phyloP scores from a whole-genome alignment of 805 yeast genomes.

The Cyberlindnera maritima region DNA sequence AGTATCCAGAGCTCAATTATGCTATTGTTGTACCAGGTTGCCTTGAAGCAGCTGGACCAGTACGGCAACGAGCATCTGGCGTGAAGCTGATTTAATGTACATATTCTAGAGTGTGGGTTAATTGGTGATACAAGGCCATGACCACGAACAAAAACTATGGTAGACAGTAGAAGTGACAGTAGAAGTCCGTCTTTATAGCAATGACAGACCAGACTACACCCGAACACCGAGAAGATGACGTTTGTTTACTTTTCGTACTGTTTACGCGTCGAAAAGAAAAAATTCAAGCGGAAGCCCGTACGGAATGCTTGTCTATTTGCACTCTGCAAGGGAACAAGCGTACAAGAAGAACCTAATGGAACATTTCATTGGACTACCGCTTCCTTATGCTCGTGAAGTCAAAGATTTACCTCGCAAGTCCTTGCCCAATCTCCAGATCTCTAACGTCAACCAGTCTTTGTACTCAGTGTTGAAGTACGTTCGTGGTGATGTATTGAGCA shows the following conservation, averaged over 20 bases:
- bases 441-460: constrained; percentile 22
- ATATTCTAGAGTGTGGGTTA: neutral
- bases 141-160: too few relatives aligned
- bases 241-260: constrained; percentile 13
- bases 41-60: constrained; percentile 46
- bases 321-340: too few relatives aligned
- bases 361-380: constrained; percentile 13
- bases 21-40: constrained; percentile 81
- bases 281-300: neutral
- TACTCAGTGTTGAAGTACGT: constrained; percentile 22
- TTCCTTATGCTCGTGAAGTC: constrained; percentile 25
- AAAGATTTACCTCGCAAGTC: constrained; percentile 15
- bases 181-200: too few relatives aligned
- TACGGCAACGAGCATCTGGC: neutral
- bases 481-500: constrained; percentile 22
- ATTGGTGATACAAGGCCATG: neutral
- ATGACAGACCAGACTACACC: too few relatives aligned
- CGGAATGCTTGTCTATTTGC: neutral
- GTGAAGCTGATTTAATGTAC: neutral
- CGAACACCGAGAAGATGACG: neutral
- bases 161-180: too few relatives aligned
- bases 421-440: constrained; percentile 22
- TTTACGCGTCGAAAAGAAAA: neutral
- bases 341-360: constrained; percentile 4
- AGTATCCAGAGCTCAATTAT: constrained; percentile 91